Evolutionary conservation across 495 filamentous ascomycete species (phyloP).

Genomic region (Pyrenula massariospora): DNA sequence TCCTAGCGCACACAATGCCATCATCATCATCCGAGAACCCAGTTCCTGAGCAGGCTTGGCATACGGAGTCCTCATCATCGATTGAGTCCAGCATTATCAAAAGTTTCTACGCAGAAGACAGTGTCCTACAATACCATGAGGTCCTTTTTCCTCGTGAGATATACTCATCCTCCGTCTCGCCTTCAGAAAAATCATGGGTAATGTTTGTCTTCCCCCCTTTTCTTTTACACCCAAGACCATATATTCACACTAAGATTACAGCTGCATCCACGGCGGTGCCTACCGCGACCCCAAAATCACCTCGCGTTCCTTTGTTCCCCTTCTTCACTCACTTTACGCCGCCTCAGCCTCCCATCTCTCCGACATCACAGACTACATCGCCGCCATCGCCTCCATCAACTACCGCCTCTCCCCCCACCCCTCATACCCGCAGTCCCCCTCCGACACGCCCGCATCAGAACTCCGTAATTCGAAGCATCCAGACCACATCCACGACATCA

Average conservation of each 20-base stretch:
- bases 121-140: not conserved
- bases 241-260: slow-evolving; percentile 7
- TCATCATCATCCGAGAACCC: too few species aligned
- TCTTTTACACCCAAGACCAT: slow-evolving; percentile 1
- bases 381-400: slow-evolving; percentile 59
- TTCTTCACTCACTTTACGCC: slow-evolving; percentile 15
- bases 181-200: slow-evolving; percentile 5
- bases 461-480: slow-evolving; percentile 50
- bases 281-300: slow-evolving; percentile 67
- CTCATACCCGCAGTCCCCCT: slow-evolving; percentile 36
- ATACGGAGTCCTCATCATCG: too few species aligned
- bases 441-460: slow-evolving; percentile 18
- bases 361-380: slow-evolving; percentile 24
- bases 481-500: slow-evolving; percentile 61
- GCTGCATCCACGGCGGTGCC: slow-evolving; percentile 81
- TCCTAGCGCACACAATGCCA: too few species aligned
- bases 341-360: slow-evolving; percentile 23
- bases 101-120: not conserved
- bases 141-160: not conserved
- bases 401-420: slow-evolving; percentile 75
- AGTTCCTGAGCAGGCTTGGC: too few species aligned
- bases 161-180: not conserved
- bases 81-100: not conserved
- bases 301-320: slow-evolving; percentile 34
- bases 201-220: not conserved